phyloP scores from a whole-genome alignment of 305 asterid genomes.

The Solanum hybrid region DNA sequence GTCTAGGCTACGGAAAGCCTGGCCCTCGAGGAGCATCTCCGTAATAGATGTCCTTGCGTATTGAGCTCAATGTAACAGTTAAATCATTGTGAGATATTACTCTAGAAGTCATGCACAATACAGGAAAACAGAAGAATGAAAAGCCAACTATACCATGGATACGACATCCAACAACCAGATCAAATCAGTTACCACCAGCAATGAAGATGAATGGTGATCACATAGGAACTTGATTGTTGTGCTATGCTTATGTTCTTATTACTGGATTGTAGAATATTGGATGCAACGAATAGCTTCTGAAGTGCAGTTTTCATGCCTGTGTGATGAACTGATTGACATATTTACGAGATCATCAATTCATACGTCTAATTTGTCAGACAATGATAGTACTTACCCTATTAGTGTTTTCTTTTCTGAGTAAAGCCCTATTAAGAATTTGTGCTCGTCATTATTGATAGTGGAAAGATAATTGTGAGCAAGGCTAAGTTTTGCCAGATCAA shows the following conservation, averaged over 20 bases:
- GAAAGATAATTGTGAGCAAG: background rate
- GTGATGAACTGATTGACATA: background rate
- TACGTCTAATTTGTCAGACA: background rate
- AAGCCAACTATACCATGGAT: background rate
- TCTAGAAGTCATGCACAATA: background rate
- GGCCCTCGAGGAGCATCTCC: conserved; percentile 15
- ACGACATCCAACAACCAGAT: background rate
- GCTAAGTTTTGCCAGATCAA: background rate
- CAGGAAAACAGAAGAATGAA: background rate
- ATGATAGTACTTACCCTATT: background rate
- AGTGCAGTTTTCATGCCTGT: background rate
- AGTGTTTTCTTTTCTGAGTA: background rate
- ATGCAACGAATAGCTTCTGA: background rate
- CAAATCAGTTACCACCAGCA: background rate
- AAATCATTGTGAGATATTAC: background rate
- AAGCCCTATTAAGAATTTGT: background rate
- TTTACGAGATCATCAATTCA: background rate
- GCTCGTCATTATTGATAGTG: background rate
- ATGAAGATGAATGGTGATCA: background rate
- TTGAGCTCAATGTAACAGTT: background rate
- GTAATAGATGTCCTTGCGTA: background rate
- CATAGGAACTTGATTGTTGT: background rate
- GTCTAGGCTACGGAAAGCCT: conserved; percentile 55
- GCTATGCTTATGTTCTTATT: background rate
- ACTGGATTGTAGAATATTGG: background rate